A percentile compares a stretch with the other conserved stretches of the same genome.
phyloP scores from a whole-genome alignment of 2,329 filamentous ascomycete genomes.

The Xylariomycetidae sp. region DNA sequence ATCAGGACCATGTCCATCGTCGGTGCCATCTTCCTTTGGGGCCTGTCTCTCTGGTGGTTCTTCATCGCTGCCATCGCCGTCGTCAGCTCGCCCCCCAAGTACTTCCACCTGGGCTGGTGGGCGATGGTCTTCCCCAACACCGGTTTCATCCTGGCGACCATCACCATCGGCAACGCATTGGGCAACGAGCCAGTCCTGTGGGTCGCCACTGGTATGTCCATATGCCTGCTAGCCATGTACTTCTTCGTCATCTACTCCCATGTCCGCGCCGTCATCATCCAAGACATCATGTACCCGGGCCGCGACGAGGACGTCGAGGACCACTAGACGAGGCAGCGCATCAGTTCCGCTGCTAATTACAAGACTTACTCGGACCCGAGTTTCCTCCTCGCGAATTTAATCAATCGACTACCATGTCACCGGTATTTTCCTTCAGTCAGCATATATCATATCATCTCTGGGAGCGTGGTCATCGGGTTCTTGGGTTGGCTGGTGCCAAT shows the following conservation, averaged over 20 bases:
- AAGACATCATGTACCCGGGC: slow-evolving; percentile 48
- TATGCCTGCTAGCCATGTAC: slow-evolving; percentile 23
- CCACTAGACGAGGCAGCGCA: slow-evolving; percentile 24
- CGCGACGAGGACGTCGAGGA: slow-evolving; percentile 47
- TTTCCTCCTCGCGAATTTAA: no score
- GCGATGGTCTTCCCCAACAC: slow-evolving; percentile 16
- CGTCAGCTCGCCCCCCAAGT: neutral
- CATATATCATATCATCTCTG: no score
- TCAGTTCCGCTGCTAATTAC: no score
- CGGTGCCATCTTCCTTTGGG: slow-evolving; percentile 10
- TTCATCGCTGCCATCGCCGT: slow-evolving; percentile 8
- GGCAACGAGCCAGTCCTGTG: slow-evolving; percentile 9
- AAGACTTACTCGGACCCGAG: neutral
- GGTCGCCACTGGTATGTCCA: slow-evolving; percentile 14
- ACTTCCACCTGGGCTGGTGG: slow-evolving; percentile 17
- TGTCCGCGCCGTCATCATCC: slow-evolving; percentile 37
- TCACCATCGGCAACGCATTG: slow-evolving; percentile 11
- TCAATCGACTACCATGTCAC: no score
- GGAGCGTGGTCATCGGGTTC: no score
- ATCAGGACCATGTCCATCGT: slow-evolving; percentile 13
- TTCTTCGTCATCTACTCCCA: slow-evolving; percentile 36
- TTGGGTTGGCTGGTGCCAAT: no score
- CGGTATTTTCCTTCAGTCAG: no score
- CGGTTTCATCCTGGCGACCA: slow-evolving; percentile 14
- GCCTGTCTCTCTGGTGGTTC: slow-evolving; percentile 12